Percentiles rank a stretch among this genome's conserved stretches.
Conservation (phyloP, 2,329 filamentous ascomycete species). For the Chrysoporthe deuterocubensis region DNA sequence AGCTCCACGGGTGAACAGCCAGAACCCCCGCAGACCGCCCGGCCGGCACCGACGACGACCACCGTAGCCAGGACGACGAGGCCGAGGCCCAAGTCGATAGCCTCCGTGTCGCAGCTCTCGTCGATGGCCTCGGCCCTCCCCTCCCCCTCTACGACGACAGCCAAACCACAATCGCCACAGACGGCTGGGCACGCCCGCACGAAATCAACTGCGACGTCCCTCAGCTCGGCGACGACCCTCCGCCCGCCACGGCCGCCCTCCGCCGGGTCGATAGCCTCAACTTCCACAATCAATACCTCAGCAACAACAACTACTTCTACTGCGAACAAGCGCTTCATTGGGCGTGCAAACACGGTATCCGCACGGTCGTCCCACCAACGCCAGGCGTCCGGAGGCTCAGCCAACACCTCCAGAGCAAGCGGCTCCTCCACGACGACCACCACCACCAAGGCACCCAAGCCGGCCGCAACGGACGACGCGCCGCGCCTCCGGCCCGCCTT, state of each 20-base stretch:
- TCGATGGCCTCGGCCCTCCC: constrained; percentile 31
- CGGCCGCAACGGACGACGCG: constrained; percentile 25
- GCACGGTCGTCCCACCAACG: constrained; percentile 13
- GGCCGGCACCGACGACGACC: constrained; percentile 30
- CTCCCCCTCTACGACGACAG: constrained; percentile 34
- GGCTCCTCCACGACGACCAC: constrained; percentile 26
- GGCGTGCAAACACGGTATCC: constrained; percentile 27
- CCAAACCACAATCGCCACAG: constrained; percentile 22
- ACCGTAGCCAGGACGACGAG: constrained; percentile 30
- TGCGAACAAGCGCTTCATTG: constrained; percentile 18
- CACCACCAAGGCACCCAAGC: constrained; percentile 17
- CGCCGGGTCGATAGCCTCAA: constrained; percentile 29
- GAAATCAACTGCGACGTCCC: constrained; percentile 46
- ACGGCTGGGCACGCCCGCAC: constrained; percentile 41
- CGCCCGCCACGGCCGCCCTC: constrained; percentile 42
- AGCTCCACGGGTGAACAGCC: constrained; percentile 10
- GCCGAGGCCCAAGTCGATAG: constrained; percentile 29
- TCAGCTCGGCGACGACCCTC: constrained; percentile 44
- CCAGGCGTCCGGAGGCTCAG: constrained; percentile 11
- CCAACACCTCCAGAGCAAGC: constrained; percentile 12
- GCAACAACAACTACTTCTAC: constrained; percentile 2
- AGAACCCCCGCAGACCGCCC: constrained; percentile 13
- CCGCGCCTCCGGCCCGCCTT: constrained; percentile 58
- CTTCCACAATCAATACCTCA: constrained; percentile 25
- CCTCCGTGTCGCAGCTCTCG: constrained; percentile 26